Evolutionary conservation across 108 stramenopile species (phyloP).

Genomic region (Schizochytrium sp.): DNA sequence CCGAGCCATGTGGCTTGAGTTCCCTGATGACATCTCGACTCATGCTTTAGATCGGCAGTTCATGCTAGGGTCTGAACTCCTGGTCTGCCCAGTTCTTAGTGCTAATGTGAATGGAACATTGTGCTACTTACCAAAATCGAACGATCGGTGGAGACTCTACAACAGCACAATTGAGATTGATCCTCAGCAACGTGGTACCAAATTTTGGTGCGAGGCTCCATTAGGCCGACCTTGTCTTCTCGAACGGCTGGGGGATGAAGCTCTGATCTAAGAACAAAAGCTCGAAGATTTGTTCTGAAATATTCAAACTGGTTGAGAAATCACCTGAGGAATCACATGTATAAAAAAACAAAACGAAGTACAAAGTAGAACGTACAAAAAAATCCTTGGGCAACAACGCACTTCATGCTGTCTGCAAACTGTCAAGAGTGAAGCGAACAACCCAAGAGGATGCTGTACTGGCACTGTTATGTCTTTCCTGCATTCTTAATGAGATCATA

Average conservation of each 20-base stretch:
- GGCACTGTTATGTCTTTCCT: too few relatives aligned
- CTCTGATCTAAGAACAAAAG: background rate
- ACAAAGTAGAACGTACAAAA: too few relatives aligned
- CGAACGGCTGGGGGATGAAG: background rate
- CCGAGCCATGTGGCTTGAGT: constrained; percentile 30
- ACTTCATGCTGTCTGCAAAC: too few relatives aligned
- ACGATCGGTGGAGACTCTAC: background rate
- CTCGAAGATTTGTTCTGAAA: background rate
- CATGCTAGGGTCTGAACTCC: constrained; percentile 8
- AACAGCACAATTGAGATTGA: background rate
- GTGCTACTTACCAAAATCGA: constrained; percentile 12
- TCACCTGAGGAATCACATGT: too few relatives aligned
- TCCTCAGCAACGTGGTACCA: background rate
- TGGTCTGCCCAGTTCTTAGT: constrained; percentile 34
- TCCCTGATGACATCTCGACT: constrained; percentile 22
- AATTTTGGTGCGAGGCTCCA: constrained; percentile 42
- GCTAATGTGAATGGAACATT: background rate
- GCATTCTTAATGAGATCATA: too few relatives aligned
- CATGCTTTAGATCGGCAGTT: constrained; percentile 27
- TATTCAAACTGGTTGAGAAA: background rate
- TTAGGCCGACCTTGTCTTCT: constrained; percentile 49
- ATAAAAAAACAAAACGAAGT: too few relatives aligned
- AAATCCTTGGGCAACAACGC: too few relatives aligned
- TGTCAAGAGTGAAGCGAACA: too few relatives aligned
- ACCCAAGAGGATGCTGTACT: too few relatives aligned